phyloP scores from a whole-genome alignment of 2,329 filamentous ascomycete species.

The Aspergillus thermomutatus region DNA sequence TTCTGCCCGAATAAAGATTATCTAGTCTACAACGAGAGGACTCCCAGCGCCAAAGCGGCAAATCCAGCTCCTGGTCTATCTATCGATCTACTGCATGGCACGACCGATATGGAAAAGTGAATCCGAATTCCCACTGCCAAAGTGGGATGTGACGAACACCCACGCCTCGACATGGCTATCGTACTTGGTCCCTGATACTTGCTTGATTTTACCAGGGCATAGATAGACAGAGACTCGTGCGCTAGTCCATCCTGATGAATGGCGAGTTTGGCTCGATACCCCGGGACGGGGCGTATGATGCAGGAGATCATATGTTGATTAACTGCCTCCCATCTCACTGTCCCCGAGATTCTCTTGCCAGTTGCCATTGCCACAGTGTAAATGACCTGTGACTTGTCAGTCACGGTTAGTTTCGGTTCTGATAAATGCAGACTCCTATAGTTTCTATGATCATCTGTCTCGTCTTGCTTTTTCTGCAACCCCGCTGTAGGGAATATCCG shows the following conservation, averaged over 20 bases:
- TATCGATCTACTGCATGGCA: not conserved
- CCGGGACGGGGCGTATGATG: no score
- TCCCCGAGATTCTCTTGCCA: not conserved
- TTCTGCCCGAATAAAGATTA: not conserved
- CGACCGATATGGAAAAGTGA: not conserved
- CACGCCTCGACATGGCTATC: not conserved
- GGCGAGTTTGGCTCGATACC: not conserved
- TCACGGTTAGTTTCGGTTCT: not conserved
- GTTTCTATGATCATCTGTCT: not conserved
- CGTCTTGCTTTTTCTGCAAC: slow-evolving; percentile 2
- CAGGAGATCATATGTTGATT: no score
- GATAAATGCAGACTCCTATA: not conserved
- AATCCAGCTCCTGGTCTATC: not conserved
- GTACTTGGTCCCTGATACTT: not conserved
- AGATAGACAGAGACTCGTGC: not conserved
- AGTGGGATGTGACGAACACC: not conserved
- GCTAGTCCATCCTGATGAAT: not conserved
- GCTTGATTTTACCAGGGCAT: not conserved
- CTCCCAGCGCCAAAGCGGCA: not conserved
- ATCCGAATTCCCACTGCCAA: not conserved
- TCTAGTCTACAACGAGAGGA: not conserved
- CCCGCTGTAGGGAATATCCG: slow-evolving; percentile 16
- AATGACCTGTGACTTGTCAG: not conserved
- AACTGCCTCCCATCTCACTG: not conserved
- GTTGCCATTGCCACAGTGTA: not conserved